Conservation (phyloP, 1,284 basidiomycete species). For the Coniferiporia sulphurascens region DNA sequence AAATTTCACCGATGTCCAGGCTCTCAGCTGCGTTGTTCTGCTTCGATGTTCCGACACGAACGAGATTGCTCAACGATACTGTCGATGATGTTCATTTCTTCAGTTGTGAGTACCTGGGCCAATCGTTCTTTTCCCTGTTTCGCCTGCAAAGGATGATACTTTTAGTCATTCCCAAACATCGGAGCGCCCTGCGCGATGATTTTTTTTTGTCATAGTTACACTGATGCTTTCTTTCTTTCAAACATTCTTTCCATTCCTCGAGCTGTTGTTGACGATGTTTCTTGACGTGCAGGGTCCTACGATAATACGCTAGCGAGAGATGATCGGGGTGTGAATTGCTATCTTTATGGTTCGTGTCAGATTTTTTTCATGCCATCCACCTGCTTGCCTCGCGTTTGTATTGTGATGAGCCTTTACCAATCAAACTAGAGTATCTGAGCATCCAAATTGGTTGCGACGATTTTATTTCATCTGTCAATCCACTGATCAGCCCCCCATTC, state of each 20-base stretch:
- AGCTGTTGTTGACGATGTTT: background rate
- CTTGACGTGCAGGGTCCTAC: conserved; percentile 21
- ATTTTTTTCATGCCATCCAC: conserved; percentile 16
- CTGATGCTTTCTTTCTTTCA: conserved; percentile 45
- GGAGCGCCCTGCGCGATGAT: conserved; percentile 34
- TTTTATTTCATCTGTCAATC: conserved; percentile 60
- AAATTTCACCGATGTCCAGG: too few species aligned
- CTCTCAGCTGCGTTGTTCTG: too few species aligned
- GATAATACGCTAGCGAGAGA: too few species aligned
- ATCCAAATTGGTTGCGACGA: conserved; percentile 51
- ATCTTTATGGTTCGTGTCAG: conserved; percentile 15
- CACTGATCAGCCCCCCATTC: conserved; percentile 41
- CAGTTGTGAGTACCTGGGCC: too few species aligned
- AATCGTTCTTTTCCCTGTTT: background rate
- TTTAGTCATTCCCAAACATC: conserved; percentile 20
- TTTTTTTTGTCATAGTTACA: conserved; percentile 80
- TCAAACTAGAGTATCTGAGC: conserved; percentile 91
- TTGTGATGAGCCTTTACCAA: conserved; percentile 55
- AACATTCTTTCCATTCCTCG: conserved; percentile 22
- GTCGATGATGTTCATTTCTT: too few species aligned
- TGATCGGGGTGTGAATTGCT: too few species aligned
- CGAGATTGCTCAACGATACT: too few species aligned
- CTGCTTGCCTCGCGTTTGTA: conserved; percentile 22
- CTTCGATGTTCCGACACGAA: too few species aligned
- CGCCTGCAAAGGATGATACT: conserved; percentile 13